These are phyloP conservation scores for Penicillium tannophilum DNA, from an alignment of 495 filamentous ascomycete species.

Conservation along the genomic window DNA sequence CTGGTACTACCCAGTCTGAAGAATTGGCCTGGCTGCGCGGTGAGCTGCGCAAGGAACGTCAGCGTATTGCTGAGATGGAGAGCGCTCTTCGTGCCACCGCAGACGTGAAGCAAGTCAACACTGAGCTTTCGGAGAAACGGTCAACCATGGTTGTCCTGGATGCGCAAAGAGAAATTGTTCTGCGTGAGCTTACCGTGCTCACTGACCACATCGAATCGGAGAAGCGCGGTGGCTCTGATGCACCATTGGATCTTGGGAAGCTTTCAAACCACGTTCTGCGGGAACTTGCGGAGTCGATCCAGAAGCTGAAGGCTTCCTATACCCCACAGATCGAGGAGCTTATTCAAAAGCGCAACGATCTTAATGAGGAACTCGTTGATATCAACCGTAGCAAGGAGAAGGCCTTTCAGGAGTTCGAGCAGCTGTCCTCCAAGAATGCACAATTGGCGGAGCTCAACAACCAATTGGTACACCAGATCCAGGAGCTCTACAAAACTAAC, in stretches of 20 bases:
- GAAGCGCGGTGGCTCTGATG: slow-evolving; percentile 60
- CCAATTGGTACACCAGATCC: slow-evolving; percentile 89
- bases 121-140: slow-evolving; percentile 86
- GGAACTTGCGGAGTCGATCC: slow-evolving; percentile 84
- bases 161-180: slow-evolving; percentile 90
- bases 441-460: slow-evolving; percentile 94
- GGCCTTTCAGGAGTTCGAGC: slow-evolving; percentile 92
- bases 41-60: slow-evolving; percentile 78
- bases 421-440: slow-evolving; percentile 88
- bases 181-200: slow-evolving; percentile 86
- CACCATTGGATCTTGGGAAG: slow-evolving; percentile 70
- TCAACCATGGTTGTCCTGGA: slow-evolving; percentile 96
- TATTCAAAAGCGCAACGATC: slow-evolving; percentile 76
- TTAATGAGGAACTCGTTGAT: slow-evolving; percentile 78
- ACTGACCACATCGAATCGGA: slow-evolving; percentile 73
- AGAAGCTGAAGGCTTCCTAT: slow-evolving; percentile 80
- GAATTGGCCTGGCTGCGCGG: slow-evolving; percentile 72
- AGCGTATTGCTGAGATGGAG: slow-evolving; percentile 82
- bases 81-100: slow-evolving; percentile 66
- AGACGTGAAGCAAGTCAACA: slow-evolving; percentile 81
- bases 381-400: slow-evolving; percentile 83
- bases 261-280: slow-evolving; percentile 83
- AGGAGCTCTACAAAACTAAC: slow-evolving; percentile 85
- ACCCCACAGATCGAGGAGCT: slow-evolving; percentile 79
- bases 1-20: slow-evolving; percentile 66